Conservation (phyloP, 768 basidiomycete species). For the Hygrocybe punicea region DNA sequence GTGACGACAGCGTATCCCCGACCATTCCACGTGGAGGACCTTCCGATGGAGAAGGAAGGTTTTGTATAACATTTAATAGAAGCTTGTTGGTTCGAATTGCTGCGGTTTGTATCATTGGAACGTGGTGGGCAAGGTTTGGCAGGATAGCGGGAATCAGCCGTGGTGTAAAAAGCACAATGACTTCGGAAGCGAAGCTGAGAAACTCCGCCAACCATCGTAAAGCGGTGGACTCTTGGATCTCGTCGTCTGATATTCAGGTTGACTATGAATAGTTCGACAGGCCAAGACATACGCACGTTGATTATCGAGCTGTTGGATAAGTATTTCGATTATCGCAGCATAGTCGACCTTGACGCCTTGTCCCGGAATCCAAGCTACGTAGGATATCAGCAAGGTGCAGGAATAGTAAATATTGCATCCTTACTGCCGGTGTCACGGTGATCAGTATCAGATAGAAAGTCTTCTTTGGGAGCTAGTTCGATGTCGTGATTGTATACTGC, state of each 20-base stretch:
- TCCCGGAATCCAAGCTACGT: constrained; percentile 81
- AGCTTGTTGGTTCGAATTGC: constrained; percentile 85
- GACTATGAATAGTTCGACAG: constrained; percentile 5
- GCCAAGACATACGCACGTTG: constrained; percentile 57
- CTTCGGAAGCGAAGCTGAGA: constrained; percentile 80
- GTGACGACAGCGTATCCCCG: constrained; percentile 23
- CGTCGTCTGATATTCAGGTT: constrained; percentile 60
- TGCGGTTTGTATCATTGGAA: constrained; percentile 80
- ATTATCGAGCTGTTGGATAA: constrained; percentile 79
- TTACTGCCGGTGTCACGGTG: constrained; percentile 64
- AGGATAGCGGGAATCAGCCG: constrained; percentile 89
- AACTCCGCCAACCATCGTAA: constrained; percentile 92
- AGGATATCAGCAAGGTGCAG: constrained; percentile 4
- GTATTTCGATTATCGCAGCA: constrained; percentile 86
- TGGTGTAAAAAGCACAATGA: constrained; percentile 92
- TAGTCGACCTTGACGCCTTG: constrained; percentile 93
- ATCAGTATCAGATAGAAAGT: constrained; percentile 47
- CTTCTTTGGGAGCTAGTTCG: constrained; percentile 43
- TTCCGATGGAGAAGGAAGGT: constrained; percentile 71
- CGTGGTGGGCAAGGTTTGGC: constrained; percentile 91
- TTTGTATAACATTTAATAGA: constrained; percentile 81
- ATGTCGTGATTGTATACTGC: constrained; percentile 39
- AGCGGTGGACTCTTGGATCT: constrained; percentile 93
- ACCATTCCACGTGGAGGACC: constrained; percentile 17
- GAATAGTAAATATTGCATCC: constrained; percentile 9